Percentiles rank a stretch among this genome's conserved stretches.
phyloP scores from a whole-genome alignment of 1,284 basidiomycete genomes.

The Neotropicomus parvogracilis region DNA sequence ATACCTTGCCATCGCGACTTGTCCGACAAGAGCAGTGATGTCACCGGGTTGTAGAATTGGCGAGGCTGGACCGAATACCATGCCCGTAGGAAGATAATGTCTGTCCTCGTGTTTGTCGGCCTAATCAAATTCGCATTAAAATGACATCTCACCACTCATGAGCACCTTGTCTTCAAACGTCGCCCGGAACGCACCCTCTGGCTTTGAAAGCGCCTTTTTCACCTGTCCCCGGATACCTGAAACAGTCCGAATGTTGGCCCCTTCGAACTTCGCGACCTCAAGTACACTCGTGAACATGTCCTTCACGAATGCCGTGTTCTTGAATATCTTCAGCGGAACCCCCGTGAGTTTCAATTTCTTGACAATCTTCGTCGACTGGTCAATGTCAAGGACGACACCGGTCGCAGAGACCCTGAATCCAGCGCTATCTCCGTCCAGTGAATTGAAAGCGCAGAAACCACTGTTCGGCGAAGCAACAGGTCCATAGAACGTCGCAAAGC shows the following conservation, averaged over 20 bases:
- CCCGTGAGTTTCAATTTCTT: constrained; percentile 99
- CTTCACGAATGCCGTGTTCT: constrained; percentile 98
- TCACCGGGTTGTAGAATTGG: constrained; percentile 96
- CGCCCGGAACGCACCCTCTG: constrained; percentile 92
- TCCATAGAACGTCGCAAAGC: constrained; percentile 95
- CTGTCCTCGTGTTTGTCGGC: constrained; percentile 39
- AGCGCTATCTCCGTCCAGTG: constrained; percentile 60
- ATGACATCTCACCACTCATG: constrained; percentile 74
- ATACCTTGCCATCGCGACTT: constrained; percentile 86
- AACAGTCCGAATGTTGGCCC: constrained; percentile 92
- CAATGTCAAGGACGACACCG: constrained; percentile 92
- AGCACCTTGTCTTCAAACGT: constrained; percentile 98
- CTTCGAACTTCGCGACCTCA: constrained; percentile 98
- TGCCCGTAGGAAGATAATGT: constrained; percentile 92
- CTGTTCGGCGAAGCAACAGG: constrained; percentile 92
- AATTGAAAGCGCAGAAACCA: constrained; percentile 96
- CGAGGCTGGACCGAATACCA: constrained; percentile 97
- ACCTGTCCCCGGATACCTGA: constrained; percentile 95
- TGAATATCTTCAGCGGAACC: constrained; percentile 94
- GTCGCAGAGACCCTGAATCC: constrained; percentile 92
- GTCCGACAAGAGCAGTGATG: constrained; percentile 80
- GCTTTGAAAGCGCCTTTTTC: constrained; percentile 92
- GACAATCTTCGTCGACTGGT: constrained; percentile 90
- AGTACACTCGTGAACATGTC: constrained; percentile 95
- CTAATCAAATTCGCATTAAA: neutral